Base-by-base conservation (phyloP, 2,329 filamentous ascomycete genomes). In the Aspergillus phoenicis region DNA sequence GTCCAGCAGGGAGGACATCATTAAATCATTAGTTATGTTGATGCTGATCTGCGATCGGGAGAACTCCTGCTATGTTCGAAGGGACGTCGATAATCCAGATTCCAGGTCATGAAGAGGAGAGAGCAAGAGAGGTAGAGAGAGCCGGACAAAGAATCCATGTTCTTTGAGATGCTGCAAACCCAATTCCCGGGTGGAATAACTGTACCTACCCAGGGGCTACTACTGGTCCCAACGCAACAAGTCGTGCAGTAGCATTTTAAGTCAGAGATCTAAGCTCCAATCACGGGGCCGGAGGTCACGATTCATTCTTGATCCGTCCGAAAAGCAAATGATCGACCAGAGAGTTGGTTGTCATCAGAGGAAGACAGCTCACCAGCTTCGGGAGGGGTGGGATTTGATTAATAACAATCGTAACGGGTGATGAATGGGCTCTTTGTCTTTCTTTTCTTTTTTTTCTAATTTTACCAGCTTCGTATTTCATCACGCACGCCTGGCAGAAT, bases 271-370 rank as follows among this genome's bases (percentile, higher is more conserved):
- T 52, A 47, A 59, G 22, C 51, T 57, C 66, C 64, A 66, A 68
- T 68, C 61, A 64, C 24, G 39, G 53, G 28, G 54, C 52, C 48
- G 52, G 33, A 39, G 52, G 47, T 38, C 52, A 55, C 61, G 63
- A 66, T 63, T 61, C 48, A 57, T 59, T 60, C 59, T 59, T 66
- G 62, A 65, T 62, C 64, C 60, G 61, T 63, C 66, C 53, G 61
- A 56, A 65, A 66, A 62, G 41, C 58, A 52, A 62, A 66, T 64
- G 64, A 65, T 64, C 64, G 58, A 57, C 59, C 60, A 53, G 53
- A 60, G 47, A 62, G 57, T 56, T 62, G 64, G 57, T 56, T 62
- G 57, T 62, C 60, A 61, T 59, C 54, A 55, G 54, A 58, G 41
- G 11, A 47, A 59, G 64, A 66, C 66, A 68, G 63, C 66, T 68